A percentile compares a stretch with the other conserved stretches of the same genome.
phyloP scores from a whole-genome alignment of 139 green algal genomes.

The Closterium sp. region DNA sequence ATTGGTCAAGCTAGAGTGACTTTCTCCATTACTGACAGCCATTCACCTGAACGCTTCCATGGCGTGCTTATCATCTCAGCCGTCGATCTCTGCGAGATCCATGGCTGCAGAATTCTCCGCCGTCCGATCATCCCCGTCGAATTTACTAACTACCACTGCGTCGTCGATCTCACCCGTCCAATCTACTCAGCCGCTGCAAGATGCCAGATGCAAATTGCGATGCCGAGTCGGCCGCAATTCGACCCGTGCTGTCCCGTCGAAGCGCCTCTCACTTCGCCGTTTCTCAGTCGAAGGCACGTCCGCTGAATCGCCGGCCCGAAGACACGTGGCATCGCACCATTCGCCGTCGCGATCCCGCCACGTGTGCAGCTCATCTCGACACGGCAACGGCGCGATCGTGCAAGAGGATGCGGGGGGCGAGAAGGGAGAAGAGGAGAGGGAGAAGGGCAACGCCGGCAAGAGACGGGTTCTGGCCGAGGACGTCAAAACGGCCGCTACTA shows the following conservation, averaged over 20 bases:
- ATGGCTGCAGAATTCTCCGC: background rate
- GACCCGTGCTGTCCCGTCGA: background rate
- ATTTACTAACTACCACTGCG: background rate
- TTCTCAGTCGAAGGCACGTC: background rate
- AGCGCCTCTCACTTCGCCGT: background rate
- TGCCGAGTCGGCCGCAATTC: background rate
- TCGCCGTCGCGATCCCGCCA: background rate
- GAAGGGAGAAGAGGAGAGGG: background rate
- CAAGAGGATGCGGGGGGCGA: background rate
- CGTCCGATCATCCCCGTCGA: background rate
- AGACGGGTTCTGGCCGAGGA: background rate
- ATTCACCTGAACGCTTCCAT: no score
- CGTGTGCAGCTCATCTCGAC: background rate
- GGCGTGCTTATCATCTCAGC: background rate
- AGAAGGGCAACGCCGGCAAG: background rate
- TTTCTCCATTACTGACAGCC: no score
- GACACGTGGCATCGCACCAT: background rate
- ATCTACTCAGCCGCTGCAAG: background rate
- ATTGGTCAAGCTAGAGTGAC: no score
- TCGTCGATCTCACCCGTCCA: background rate
- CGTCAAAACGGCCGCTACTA: background rate
- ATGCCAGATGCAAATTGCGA: background rate
- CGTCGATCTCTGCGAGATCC: background rate
- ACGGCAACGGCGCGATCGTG: background rate
- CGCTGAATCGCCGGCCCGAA: background rate